phyloP scores from a whole-genome alignment of 768 basidiomycete species.

The Amanita pseudoporphyria region DNA sequence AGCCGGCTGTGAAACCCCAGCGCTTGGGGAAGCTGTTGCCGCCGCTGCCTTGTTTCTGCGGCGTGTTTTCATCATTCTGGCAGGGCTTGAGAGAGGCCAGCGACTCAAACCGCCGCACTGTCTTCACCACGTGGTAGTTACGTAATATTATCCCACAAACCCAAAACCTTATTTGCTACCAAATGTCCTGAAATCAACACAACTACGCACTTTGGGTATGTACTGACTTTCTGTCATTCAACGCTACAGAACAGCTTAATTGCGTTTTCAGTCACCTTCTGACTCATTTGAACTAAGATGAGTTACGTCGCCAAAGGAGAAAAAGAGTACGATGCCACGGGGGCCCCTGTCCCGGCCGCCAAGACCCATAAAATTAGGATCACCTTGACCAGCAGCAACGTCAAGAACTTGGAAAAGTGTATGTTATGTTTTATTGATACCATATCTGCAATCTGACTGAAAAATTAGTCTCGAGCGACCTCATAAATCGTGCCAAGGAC shows the following conservation, averaged over 20 bases:
- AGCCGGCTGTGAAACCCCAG: conserved; percentile 17
- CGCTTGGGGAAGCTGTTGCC: conserved; percentile 22
- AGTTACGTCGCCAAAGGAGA: conserved; percentile 99
- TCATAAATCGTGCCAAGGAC: conserved; percentile 99
- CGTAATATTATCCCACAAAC: conserved; percentile 23
- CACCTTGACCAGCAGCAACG: conserved; percentile 96
- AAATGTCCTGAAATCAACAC: conserved; percentile 25
- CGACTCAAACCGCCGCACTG: conserved; percentile 14
- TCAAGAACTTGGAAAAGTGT: conserved; percentile 99
- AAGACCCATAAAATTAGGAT: conserved; percentile 99
- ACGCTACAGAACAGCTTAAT: too few species aligned
- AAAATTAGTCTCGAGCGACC: conserved; percentile 76
- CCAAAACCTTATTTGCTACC: background rate
- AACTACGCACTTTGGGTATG: conserved; percentile 20
- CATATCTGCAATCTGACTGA: background rate
- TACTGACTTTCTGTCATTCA: too few species aligned
- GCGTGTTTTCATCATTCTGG: conserved; percentile 41
- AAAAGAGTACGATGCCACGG: conserved; percentile 94
- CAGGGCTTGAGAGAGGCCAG: conserved; percentile 10
- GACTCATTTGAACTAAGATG: conserved; percentile 64
- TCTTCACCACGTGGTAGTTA: conserved; percentile 20
- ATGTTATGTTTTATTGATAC: conserved; percentile 16
- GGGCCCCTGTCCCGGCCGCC: conserved; percentile 72
- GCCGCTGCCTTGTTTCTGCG: conserved; percentile 50
- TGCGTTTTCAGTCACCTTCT: conserved; percentile 62